Base-by-base conservation (phyloP, 306 rosid species). In the Oemleria cerasiformis region DNA sequence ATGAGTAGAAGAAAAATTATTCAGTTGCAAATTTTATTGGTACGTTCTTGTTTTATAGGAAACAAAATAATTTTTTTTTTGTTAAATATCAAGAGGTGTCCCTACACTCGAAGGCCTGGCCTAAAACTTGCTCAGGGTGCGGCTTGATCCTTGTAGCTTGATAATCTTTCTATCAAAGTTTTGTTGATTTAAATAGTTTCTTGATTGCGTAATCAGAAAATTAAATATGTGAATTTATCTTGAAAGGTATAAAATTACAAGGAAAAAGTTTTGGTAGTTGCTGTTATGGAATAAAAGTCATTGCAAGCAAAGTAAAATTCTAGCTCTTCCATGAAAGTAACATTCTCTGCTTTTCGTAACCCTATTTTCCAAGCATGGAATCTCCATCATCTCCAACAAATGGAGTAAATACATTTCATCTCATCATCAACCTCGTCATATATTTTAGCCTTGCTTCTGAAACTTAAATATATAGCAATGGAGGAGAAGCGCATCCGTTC, bases 291-390 rank as follows among this genome's bases (percentile, higher is more conserved):
- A 79, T 56, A 44, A 30, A 61, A 36, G 36, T 63, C 19, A 43
- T 14, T 21, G 11, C 58, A 79, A 79, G 79, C 83, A 79, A 79
- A 79, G 69, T 63, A 36, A 74, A 10, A 70, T 70, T 74, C 83
- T 21, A 56, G 68, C 55, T 57, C 63, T 63, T 42, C 44, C 66
- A 30, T 21, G 19, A 53, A 45, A 65, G 63, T 63, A 25, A 58
- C 65, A 38, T 17, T 17, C 45, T 72, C 51, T 53, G n/a, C 67
- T 81, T 77, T 77, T 49, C 4, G n/a, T 63, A 73, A 68, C 70
- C 82, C 42, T 72, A 56, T 51, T 14, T 25, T 77, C 60, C 79
- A 81, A 77, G 85, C 60, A 68, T 81, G 75, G 85, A 77, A 81
- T 81, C 66, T 53, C 49, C 49, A 45, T 45, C 3, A 34, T 14